Evolutionary conservation across 768 basidiomycete species (phyloP).

Genomic region (Suillus cothurnatus): DNA sequence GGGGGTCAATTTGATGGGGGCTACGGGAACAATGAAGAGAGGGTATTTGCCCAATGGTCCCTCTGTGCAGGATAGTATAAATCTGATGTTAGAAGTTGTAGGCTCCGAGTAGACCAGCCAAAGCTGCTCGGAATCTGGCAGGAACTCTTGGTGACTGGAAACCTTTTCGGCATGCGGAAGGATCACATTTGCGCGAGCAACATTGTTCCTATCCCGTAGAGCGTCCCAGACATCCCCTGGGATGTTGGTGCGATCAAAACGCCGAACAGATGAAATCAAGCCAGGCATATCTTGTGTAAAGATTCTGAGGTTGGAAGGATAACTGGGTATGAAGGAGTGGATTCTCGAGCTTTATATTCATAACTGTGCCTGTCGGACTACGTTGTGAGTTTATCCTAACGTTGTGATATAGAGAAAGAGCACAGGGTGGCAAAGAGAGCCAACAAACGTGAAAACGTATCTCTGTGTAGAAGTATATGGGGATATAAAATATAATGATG

Average conservation of each 20-base stretch:
- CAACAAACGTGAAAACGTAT: background rate
- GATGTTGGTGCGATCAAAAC: slow-evolving; percentile 24
- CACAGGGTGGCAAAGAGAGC: background rate
- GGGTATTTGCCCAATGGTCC: slow-evolving; percentile 50
- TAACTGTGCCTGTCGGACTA: background rate
- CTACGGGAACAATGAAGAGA: slow-evolving; percentile 49
- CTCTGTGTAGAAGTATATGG: no score
- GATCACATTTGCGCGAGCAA: slow-evolving; percentile 48
- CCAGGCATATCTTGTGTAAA: slow-evolving; percentile 19
- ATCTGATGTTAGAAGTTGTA: slow-evolving; percentile 37
- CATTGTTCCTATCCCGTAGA: slow-evolving; percentile 25
- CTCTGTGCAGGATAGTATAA: slow-evolving; percentile 50
- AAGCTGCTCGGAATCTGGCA: slow-evolving; percentile 33
- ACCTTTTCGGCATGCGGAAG: slow-evolving; percentile 51
- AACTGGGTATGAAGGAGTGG: slow-evolving; percentile 11
- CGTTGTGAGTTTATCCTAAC: background rate
- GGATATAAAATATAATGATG: background rate
- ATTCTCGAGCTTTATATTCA: background rate
- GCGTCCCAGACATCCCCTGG: slow-evolving; percentile 29
- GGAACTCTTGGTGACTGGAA: slow-evolving; percentile 30
- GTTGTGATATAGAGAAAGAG: background rate
- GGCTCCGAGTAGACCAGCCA: slow-evolving; percentile 52
- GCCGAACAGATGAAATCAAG: slow-evolving; percentile 4
- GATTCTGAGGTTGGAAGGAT: slow-evolving; percentile 21
- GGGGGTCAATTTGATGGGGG: slow-evolving; percentile 25